Conservation (phyloP, 257 asterid species). For the Verbena officinalis region DNA sequence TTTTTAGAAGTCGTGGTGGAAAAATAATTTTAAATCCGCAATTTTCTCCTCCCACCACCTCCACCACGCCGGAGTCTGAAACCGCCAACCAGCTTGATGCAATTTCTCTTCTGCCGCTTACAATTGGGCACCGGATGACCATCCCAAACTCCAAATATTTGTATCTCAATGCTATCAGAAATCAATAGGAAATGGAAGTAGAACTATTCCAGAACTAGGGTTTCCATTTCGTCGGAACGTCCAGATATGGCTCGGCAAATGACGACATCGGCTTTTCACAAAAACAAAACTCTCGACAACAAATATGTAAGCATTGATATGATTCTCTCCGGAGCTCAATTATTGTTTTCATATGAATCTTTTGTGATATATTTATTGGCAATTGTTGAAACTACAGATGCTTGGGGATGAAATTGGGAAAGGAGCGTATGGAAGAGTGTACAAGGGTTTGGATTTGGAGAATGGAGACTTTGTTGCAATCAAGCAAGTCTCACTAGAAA, state of each 20-base stretch:
- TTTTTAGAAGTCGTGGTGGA: neutral
- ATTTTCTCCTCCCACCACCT: neutral
- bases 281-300: slow-evolving; percentile 31
- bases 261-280: slow-evolving; percentile 32
- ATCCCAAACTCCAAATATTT: neutral
- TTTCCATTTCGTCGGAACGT: neutral
- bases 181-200: slow-evolving; percentile 8
- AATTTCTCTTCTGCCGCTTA: slow-evolving; percentile 11
- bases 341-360: neutral
- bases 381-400: slow-evolving; percentile 45
- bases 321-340: neutral
- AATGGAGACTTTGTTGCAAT: slow-evolving; percentile 83
- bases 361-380: neutral
- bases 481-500: slow-evolving; percentile 72
- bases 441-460: slow-evolving; percentile 78
- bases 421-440: slow-evolving; percentile 80
- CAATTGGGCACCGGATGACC: neutral
- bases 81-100: slow-evolving; percentile 4
- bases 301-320: slow-evolving; percentile 22
- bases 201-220: slow-evolving; percentile 8
- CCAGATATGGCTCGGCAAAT: slow-evolving; percentile 30
- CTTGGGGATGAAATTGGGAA: slow-evolving; percentile 83
- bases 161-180: neutral
- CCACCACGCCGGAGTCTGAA: slow-evolving; percentile 19
- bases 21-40: neutral